Evolutionary conservation across 495 filamentous ascomycete species (phyloP).

Genomic region (Lichenothelia convexa): DNA sequence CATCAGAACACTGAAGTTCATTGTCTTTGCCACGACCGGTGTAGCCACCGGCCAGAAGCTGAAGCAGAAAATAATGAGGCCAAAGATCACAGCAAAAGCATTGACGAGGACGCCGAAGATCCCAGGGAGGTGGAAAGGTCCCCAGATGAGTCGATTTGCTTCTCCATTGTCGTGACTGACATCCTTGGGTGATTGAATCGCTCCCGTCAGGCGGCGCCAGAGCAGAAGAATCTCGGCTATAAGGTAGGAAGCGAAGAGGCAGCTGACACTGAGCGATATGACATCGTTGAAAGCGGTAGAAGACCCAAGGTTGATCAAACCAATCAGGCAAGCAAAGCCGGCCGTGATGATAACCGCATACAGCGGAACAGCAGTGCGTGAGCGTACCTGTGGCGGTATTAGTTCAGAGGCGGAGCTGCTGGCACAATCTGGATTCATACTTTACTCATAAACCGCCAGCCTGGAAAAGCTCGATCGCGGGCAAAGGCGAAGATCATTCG

Average conservation of each 20-base stretch:
- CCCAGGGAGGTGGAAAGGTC: constrained; percentile 10
- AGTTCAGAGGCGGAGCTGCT: too few relatives aligned
- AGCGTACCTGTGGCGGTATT: too few relatives aligned
- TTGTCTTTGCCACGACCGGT: too few relatives aligned
- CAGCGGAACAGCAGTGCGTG: constrained; percentile 2
- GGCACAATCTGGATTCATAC: too few relatives aligned
- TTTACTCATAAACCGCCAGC: not conserved
- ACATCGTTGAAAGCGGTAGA: constrained; percentile 11
- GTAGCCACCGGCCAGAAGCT: too few relatives aligned
- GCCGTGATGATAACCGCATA: constrained; percentile 3
- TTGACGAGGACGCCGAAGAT: constrained; percentile 10
- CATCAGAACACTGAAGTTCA: too few relatives aligned
- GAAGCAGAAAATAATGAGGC: constrained; percentile 12
- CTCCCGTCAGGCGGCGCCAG: constrained; percentile 7
- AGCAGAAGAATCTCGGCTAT: constrained; percentile 8
- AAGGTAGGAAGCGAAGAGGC: constrained; percentile 13
- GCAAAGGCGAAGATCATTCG: too few relatives aligned
- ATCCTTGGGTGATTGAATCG: constrained; percentile 3
- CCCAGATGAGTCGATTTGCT: constrained; percentile 9
- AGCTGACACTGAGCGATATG: constrained; percentile 10
- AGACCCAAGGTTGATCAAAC: constrained; percentile 10
- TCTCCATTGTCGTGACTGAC: not conserved
- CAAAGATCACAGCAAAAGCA: constrained; percentile 7
- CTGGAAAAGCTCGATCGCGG: constrained; percentile 3
- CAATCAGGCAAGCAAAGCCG: constrained; percentile 6